Conservation (phyloP, 2,329 filamentous ascomycete genomes). For the Myrmaecium sp. region DNA sequence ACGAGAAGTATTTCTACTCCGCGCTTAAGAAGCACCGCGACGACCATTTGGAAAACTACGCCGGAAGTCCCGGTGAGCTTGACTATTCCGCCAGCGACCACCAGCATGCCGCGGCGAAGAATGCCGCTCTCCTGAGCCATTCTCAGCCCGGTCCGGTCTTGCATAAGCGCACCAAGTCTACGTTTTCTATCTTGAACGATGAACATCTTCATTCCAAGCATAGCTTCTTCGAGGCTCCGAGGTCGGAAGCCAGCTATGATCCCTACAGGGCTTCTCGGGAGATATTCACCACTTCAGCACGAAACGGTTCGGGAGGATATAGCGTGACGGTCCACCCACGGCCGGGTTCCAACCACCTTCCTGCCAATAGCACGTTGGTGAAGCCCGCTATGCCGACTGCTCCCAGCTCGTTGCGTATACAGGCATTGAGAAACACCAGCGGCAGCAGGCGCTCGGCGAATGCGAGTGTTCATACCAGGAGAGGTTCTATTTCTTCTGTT, state of each 20-base stretch:
- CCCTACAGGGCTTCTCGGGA: conserved; percentile 58
- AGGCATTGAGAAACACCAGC: conserved; percentile 20
- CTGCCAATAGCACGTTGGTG: no score
- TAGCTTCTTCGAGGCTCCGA: conserved; percentile 33
- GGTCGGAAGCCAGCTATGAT: conserved; percentile 54
- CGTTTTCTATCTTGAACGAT: conserved; percentile 40
- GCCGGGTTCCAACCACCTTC: no score
- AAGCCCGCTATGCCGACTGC: no score
- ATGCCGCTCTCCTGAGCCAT: conserved; percentile 16
- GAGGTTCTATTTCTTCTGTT: no score
- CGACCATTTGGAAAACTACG: conserved; percentile 72
- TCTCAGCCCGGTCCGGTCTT: conserved; percentile 9
- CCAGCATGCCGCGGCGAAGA: conserved; percentile 31
- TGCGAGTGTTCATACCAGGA: no score
- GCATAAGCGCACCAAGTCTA: conserved; percentile 32
- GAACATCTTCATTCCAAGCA: conserved; percentile 32
- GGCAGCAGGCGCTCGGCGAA: no score
- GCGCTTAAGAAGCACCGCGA: conserved; percentile 69
- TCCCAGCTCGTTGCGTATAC: conserved; percentile 26
- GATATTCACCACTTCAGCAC: conserved; percentile 24
- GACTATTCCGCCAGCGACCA: conserved; percentile 84
- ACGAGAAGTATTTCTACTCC: conserved; percentile 88
- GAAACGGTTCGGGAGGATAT: no score
- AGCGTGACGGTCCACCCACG: no score
- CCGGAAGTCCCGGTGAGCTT: conserved; percentile 45